Conservation (phyloP, 495 filamentous ascomycete species). For the Durotheca rogersii region DNA sequence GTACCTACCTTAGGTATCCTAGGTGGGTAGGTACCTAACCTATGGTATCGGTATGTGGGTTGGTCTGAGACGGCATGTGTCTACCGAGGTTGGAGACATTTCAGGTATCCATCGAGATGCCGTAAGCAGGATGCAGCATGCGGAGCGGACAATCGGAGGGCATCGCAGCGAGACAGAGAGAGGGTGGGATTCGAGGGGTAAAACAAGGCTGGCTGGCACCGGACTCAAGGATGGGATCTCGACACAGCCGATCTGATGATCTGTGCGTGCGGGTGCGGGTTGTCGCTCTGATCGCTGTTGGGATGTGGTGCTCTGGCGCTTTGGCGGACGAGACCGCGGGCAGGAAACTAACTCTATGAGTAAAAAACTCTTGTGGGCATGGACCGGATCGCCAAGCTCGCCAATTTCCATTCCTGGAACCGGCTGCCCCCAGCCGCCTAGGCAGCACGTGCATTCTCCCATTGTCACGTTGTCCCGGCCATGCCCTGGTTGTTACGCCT, state of each 20-base stretch:
- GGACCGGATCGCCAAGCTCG: neutral
- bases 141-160: too few species aligned
- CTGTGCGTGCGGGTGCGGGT: neutral
- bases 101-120: too few species aligned
- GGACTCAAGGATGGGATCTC: neutral
- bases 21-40: too few species aligned
- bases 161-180: too few species aligned
- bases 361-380: constrained; percentile 31
- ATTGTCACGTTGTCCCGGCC: constrained; percentile 19
- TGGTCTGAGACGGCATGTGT: too few species aligned
- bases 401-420: constrained; percentile 17
- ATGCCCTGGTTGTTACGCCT: too few species aligned
- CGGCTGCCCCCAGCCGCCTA: constrained; percentile 15
- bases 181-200: neutral
- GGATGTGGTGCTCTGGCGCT: too few species aligned
- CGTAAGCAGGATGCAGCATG: too few species aligned
- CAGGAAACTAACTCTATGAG: too few species aligned
- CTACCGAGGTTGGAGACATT: too few species aligned
- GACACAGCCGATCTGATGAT: neutral
- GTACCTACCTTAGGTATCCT: too few species aligned
- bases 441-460: constrained; percentile 19
- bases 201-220: neutral
- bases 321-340: constrained; percentile 12
- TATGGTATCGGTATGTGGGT: too few species aligned
- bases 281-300: constrained; percentile 8